Evolutionary conservation across 2,329 filamentous ascomycete species (phyloP).

Genomic region (Bipolaris gigantea): DNA sequence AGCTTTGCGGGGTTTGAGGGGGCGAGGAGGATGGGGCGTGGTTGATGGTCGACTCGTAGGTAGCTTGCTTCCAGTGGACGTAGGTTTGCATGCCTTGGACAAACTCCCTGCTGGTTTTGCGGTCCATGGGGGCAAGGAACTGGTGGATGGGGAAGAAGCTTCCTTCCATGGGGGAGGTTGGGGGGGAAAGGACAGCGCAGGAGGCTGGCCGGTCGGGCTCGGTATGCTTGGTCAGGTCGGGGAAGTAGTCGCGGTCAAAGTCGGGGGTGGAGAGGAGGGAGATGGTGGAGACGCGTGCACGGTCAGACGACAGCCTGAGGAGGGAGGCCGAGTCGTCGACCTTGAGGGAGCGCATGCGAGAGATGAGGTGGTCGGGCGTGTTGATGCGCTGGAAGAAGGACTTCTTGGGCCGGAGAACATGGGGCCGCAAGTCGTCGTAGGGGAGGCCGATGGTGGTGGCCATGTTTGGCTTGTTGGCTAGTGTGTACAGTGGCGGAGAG

Average conservation of each 20-base stretch:
- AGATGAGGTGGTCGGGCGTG: constrained; percentile 11
- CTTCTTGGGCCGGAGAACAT: constrained; percentile 14
- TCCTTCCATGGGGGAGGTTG: constrained; percentile 5
- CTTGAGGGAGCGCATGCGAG: constrained; percentile 16
- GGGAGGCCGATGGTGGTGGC: constrained; percentile 18
- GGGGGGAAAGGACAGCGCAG: constrained; percentile 4
- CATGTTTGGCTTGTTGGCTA: constrained; percentile 2
- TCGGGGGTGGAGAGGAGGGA: constrained; percentile 7
- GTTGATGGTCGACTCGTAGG: constrained; percentile 4
- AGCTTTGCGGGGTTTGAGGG: constrained; percentile 7
- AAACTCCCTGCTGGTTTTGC: constrained; percentile 6
- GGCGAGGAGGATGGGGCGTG: constrained; percentile 3
- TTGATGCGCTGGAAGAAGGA: constrained; percentile 22
- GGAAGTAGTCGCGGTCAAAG: constrained; percentile 9
- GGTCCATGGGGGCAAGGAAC: constrained; percentile 8
- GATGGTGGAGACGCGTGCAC: constrained; percentile 6
- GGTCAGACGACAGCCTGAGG: background rate
- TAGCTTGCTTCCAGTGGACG: constrained; percentile 11
- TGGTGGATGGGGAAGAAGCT: constrained; percentile 13
- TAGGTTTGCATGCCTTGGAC: constrained; percentile 14
- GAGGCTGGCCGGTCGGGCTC: constrained; percentile 4
- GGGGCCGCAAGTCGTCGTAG: constrained; percentile 12
- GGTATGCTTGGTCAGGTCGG: constrained; percentile 4
- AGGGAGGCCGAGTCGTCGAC: background rate
- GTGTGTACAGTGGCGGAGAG: background rate